A percentile compares a stretch with the other conserved stretches of the same genome.
These are phyloP conservation scores for Arctostaphylos glauca DNA, from an alignment of 148 eudicot species.

Conservation along the genomic window DNA sequence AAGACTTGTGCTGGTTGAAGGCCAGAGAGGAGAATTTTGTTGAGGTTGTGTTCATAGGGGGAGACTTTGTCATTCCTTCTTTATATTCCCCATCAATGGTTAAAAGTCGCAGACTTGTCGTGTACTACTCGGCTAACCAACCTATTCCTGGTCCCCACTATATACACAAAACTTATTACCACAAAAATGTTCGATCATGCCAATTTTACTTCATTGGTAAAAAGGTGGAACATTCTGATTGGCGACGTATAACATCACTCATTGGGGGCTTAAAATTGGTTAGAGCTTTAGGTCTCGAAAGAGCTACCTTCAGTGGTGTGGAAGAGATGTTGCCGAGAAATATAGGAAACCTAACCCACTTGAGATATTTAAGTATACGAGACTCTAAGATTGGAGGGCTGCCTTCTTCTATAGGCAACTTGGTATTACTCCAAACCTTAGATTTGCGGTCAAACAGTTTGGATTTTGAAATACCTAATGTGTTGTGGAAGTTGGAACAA, in stretches of 20 bases:
- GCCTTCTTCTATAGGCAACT: constrained; percentile 17
- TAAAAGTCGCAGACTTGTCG: not conserved
- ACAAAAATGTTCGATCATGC: not conserved
- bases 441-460: not conserved
- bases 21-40: not conserved
- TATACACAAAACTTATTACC: not conserved
- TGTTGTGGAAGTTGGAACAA: constrained; percentile 2
- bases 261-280: not conserved
- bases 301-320: not conserved
- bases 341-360: constrained; percentile 3
- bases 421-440: constrained; percentile 14
- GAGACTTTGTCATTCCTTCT: too few relatives aligned
- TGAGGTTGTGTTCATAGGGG: not conserved
- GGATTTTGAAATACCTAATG: constrained; percentile 10
- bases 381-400: not conserved
- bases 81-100: not conserved
- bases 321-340: not conserved
- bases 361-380: constrained; percentile 10
- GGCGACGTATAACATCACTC: not conserved
- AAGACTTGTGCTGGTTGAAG: constrained; percentile 2
- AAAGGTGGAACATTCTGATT: not conserved
- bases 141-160: too few relatives aligned
- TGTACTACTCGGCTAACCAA: not conserved
- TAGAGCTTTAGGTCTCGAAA: constrained; percentile 9
- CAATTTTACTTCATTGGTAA: not conserved